Base-by-base conservation (phyloP, 2,329 filamentous ascomycete genomes). In the Neopestalotiopsis rosae region DNA sequence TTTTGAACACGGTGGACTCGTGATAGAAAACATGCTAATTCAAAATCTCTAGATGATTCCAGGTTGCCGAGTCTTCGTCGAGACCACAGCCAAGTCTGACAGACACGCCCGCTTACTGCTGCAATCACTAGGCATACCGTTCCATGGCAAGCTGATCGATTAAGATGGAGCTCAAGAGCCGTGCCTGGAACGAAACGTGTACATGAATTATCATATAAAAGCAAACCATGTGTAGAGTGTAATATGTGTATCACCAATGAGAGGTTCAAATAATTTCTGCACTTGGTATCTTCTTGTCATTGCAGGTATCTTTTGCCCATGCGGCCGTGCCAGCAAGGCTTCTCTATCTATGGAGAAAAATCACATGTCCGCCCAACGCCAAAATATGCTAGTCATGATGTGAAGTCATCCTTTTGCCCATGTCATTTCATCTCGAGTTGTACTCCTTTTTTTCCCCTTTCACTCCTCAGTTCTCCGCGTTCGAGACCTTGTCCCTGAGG, bases 61-160 rank as follows among this genome's bases (percentile, higher is more conserved):
- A 17, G 94, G 94, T 78, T 92, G 91, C 79, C 89, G 96, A 76
- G 89, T 98, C 74, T 92, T 91, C 69, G 86, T 97, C 67, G 91
- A 96, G 80, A 98, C 95, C 1, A 92, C 92, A 34, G 95, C 94
- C 57, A 94, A 87, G 32, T 95, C 92, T 34, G 94, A 98, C 80
- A 90, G 91, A 75, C 94, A 98, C 76, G 95, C 93, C 7, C 89
- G 93, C 74, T 82, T 97, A 69, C 86, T 98, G 66, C 84, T 94
- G 68, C 87, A 88, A 75, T 84, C 91, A 13, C 82, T 95, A 70
- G 93, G 93, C 40, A 82, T 96, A 71, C 94, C 95, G 0, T 97
- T 97, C 80, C 89, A 93, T 75, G 94, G 94, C 76, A 93, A 94
- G 80, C 83, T 91, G 13, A 80, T 81, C 62, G 80, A 78, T 65